Base-by-base conservation (phyloP, 768 basidiomycete species). In the Dentipellis fragilis region DNA sequence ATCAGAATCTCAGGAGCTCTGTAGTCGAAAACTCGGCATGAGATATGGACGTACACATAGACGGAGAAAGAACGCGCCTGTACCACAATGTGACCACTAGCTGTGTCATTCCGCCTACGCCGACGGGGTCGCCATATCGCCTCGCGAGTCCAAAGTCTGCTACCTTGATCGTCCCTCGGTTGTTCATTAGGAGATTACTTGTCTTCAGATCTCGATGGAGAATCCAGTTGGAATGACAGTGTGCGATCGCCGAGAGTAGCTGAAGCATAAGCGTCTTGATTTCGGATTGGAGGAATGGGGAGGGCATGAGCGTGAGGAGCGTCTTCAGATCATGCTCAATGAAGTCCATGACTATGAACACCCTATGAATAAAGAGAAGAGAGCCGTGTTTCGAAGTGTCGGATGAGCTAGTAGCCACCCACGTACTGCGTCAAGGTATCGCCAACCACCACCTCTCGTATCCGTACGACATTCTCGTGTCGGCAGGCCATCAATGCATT, bases 251-350 rank as follows among this genome's bases (percentile, higher is more conserved):
- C 47, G 93, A 94, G 23, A 98, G 72, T 6, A 99, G 75, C 68
- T 99, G 96, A 22, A 89, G 71, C 84, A 97, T 84, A 53, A 99
- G 73, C 0, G 96, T 99, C 75, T 99, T 99, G 75, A 98, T 89
- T 72, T 99, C 96, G 42, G 93, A 95, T 71, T 95, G 93, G 40
- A 97, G 75, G 74, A 99, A 99, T 2, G 96, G 94, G 35, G 87
- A 81, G 1, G 94, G 93, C 96, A 98, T 98, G 58, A 91, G 74
- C 22, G 87, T 89, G 56, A 99, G 79, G 52, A 99, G 80, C 6
- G 94, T 88, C 72, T 99, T 99, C 68, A 99, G 85, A 69, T 99
- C 96, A 70, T 99, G 96, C 70, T 99, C 96, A 67, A 99, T 95
- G 67, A 99, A 99, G 69, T 96, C 93, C 94, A 96, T 96, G 37